Evolutionary conservation across 2,329 filamentous ascomycete genomes (phyloP).

Genomic region (Pseudogymnoascus sp.): DNA sequence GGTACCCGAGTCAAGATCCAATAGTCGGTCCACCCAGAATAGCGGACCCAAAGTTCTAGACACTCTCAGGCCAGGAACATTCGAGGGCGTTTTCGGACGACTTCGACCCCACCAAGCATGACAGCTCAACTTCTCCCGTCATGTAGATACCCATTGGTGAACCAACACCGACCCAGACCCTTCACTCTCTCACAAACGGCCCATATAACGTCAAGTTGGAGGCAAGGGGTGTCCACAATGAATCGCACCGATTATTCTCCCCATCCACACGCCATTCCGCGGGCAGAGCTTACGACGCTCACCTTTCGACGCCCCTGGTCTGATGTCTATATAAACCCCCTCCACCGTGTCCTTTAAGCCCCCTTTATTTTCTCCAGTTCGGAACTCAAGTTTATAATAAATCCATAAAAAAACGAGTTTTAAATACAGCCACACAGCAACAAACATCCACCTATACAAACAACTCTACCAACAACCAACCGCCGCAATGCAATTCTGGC

Average conservation of each 20-base stretch:
- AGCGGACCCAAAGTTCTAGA: conserved; percentile 6
- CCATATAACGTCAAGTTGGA: neutral
- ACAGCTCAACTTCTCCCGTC: conserved; percentile 6
- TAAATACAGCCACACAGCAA: conserved; percentile 1
- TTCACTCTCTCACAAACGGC: neutral
- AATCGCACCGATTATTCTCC: neutral
- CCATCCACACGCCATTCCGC: neutral
- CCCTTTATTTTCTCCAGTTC: conserved; percentile 6
- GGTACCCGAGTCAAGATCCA: conserved; percentile 3
- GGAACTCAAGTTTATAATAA: neutral
- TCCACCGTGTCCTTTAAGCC: neutral
- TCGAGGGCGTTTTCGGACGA: neutral
- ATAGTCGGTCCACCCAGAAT: conserved; percentile 1
- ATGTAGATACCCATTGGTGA: conserved; percentile 3
- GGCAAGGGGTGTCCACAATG: conserved; percentile 4
- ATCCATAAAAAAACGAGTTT: neutral
- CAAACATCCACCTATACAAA: neutral
- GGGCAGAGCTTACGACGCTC: neutral
- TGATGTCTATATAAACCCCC: conserved; percentile 5
- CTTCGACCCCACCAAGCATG: conserved; percentile 1
- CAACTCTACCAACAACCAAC: neutral
- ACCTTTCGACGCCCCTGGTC: neutral
- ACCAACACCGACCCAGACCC: neutral
- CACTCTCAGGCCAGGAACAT: neutral
- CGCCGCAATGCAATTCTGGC: conserved; percentile 46